Evolutionary conservation across 345 rosid species (phyloP), one percentile per base, ranked within the genome.

Genomic region (Sonneratia caseolaris): DNA sequence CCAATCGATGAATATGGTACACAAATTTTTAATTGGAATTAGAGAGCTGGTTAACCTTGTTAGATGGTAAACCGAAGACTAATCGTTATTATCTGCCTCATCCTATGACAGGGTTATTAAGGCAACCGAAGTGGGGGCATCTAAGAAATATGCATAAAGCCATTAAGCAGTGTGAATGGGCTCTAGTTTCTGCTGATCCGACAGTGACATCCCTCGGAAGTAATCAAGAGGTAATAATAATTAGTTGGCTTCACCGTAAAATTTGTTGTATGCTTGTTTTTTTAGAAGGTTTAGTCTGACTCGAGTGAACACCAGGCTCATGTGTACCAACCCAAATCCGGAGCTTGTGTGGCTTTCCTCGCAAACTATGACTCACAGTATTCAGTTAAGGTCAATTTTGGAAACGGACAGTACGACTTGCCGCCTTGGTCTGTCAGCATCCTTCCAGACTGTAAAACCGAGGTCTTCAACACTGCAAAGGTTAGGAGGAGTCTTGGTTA

Each of bases 381-480:
- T 43, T 62, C 82, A 1, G 84, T 70, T 51, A 78, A 47, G 67
- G 83, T 84, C 55, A 71, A 64, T 40, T 84, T 78, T 37, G 80
- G 81, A 40, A 82, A 71, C 19, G 66, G 71, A 42, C 76, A 80
- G 51, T 80, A 82, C 73, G 80, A 78, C 55, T 71, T 84, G 71
- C 87, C 85, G 18, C 78, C 81, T 57, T 84, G 87, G 87, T 84
- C 87, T 45, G 57, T 84, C 73, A 84, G 87, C 82, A 74, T 84
- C 66, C 80, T 84, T 53, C 84, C 83, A 19, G 83, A 79, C 74
- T 78, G 84, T 76, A 78, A 74, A 72, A 77, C 74, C 40, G 85
- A 68, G 14, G 80, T 76, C 66, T 84, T 73, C 69, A 76, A 82
- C 81, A 82, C 83, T 35, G 83, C 82, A 71, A 76, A 56, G 83